Percentiles rank a stretch among this genome's conserved stretches.
Evolutionary conservation across 163 green algal species (phyloP).

Genomic region (Scenedesmus sp.): DNA sequence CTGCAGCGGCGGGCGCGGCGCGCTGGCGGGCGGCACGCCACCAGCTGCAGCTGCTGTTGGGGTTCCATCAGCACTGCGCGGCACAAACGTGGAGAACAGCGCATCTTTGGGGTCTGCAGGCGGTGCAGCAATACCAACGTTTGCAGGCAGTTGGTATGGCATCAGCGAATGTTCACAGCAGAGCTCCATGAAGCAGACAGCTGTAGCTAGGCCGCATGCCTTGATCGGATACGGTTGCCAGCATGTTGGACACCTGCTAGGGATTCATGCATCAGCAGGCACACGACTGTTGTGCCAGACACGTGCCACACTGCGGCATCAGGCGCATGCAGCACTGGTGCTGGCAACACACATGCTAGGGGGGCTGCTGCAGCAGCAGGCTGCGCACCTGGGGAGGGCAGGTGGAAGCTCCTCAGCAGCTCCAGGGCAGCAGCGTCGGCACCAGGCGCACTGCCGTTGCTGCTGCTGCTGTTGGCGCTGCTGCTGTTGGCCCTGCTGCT

Average conservation of each 20-base stretch:
- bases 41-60: neutral
- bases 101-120: slow-evolving; percentile 7
- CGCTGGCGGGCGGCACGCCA: neutral
- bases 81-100: slow-evolving; percentile 32
- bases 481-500: neutral
- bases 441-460: neutral
- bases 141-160: neutral
- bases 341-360: neutral
- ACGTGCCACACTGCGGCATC: neutral
- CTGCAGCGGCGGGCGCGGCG: slow-evolving; percentile 11
- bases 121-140: neutral
- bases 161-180: neutral
- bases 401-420: slow-evolving; percentile 3
- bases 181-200: neutral
- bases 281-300: neutral
- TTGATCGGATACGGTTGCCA: neutral
- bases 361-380: neutral
- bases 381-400: neutral
- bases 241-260: neutral
- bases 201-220: too few species aligned
- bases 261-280: neutral
- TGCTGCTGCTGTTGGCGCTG: neutral
- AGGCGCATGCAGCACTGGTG: neutral
- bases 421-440: neutral
- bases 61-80: neutral